Percentiles rank a stretch among this genome's conserved stretches.
Evolutionary conservation across 768 basidiomycete genomes (phyloP).

Genomic region (Collybia sordida): DNA sequence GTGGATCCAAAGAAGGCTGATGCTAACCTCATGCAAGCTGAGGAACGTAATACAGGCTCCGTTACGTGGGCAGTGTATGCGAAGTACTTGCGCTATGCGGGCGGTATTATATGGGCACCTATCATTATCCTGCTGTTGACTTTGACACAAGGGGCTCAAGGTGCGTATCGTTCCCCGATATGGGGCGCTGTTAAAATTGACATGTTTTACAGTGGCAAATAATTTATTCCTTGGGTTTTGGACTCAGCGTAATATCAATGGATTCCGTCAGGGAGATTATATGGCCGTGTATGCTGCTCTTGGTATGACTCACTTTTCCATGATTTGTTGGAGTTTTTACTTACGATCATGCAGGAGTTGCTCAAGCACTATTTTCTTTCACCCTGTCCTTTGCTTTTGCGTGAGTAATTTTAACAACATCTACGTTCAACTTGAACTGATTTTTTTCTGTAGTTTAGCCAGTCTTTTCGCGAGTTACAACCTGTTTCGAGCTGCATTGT

Average conservation of each 20-base stretch:
- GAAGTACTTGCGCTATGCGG: constrained; percentile 46
- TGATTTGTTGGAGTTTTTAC: neutral
- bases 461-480: constrained; percentile 41
- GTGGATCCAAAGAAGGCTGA: constrained; percentile 25
- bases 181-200: neutral
- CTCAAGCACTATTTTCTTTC: constrained; percentile 53
- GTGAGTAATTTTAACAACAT: constrained; percentile 29
- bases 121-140: constrained; percentile 42
- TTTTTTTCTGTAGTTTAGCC: constrained; percentile 25
- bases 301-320: constrained; percentile 24
- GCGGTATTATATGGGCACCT: constrained; percentile 48
- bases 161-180: constrained; percentile 25
- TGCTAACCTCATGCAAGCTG: constrained; percentile 45
- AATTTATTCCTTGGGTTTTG: constrained; percentile 70
- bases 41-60: constrained; percentile 56
- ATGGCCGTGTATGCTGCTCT: constrained; percentile 59
- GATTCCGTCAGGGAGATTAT: constrained; percentile 62
- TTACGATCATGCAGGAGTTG: constrained; percentile 32
- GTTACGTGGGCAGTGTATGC: constrained; percentile 49
- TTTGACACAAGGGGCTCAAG: constrained; percentile 49
- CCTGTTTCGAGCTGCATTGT: constrained; percentile 57
- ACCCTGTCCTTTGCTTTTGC: constrained; percentile 46
- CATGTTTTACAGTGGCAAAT: constrained; percentile 45
- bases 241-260: constrained; percentile 53
- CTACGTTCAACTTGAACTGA: neutral